A percentile compares a stretch with the other conserved stretches of the same genome.
Evolutionary conservation across 2,329 filamentous ascomycete species (phyloP).

Genomic region (Trichoderma semiorbis): DNA sequence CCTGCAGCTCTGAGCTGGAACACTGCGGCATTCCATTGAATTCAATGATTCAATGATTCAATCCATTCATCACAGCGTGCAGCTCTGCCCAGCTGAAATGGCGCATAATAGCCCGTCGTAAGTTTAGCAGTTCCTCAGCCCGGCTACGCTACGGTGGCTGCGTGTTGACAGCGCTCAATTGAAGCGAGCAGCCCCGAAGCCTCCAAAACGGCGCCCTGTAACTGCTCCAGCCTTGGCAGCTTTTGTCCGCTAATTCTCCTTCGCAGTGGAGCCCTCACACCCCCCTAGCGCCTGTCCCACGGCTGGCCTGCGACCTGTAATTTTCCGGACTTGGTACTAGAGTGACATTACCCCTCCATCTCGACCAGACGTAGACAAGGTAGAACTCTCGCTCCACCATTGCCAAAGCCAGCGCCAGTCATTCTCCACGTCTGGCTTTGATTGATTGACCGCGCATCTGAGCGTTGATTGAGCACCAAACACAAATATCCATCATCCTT

Average conservation of each 20-base stretch:
- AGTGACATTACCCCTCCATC: conserved; percentile 20
- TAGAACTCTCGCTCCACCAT: conserved; percentile 9
- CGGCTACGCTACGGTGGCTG: neutral
- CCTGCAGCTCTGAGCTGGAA: neutral
- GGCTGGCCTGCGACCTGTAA: neutral
- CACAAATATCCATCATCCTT: neutral
- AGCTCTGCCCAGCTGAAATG: neutral
- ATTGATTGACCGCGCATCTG: conserved; percentile 16
- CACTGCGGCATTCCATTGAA: conserved; percentile 4
- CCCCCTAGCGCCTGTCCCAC: neutral
- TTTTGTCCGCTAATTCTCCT: conserved; percentile 4
- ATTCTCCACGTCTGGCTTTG: conserved; percentile 18
- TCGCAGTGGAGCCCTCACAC: neutral
- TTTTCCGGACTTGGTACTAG: conserved; percentile 14
- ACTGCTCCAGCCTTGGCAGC: neutral
- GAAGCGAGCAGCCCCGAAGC: neutral
- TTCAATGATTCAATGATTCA: neutral
- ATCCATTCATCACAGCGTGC: neutral
- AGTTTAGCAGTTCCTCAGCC: neutral
- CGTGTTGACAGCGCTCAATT: neutral
- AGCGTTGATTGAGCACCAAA: neutral
- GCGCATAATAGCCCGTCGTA: neutral
- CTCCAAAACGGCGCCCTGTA: neutral
- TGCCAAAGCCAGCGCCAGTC: conserved; percentile 2
- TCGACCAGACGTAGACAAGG: neutral